Evolutionary conservation across 148 eudicot species (phyloP), one percentile per base, ranked within the genome.

Genomic region (Euryodendron excelsum): DNA sequence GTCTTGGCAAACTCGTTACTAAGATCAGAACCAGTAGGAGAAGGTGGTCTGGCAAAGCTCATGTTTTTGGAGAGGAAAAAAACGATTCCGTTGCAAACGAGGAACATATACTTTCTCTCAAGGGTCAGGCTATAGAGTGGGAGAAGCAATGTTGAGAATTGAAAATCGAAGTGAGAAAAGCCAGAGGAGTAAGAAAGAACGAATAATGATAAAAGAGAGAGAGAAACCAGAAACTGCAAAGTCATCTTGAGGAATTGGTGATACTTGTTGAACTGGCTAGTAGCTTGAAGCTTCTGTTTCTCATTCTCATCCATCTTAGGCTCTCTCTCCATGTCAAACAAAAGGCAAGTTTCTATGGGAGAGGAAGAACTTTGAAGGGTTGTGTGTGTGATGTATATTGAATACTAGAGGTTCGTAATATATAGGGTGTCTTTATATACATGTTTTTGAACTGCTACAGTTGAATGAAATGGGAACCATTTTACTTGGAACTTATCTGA

Each of bases 31-130:
- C 61, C 33, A 2, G 37, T 14, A 11, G 70, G 33, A 56, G 81
- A 67, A 39, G 28, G 45, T 4, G 21, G 0, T 15, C 64, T 9
- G 1, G 60, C 15, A 48, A 64, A 69, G 15, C 84, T 53, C 6
- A 82, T 74, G 69, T 31, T 64, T 18, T 71, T 67, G 17, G 79
- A 77, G 0, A 86, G 82, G 33, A 86, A 66, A 62, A 58, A 71
- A 23, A 86, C 73, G 69, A 86, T 83, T 5, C 76, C 82, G 9
- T 86, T 86, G 77, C 88, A 86, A 52, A 86, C 75, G 28, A 86
- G 84, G 79, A 86, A 86, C 84, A 81, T 76, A 81, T 81, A 83
- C 37, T 77, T 86, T 79, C 81, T 82, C 77, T 85, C 78, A 34
- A 77, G 59, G 30, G 73, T 73, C 20, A 34, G 88, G 56, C 73